Percentiles rank a stretch among this genome's conserved stretches.
phyloP scores from a whole-genome alignment of 495 filamentous ascomycete genomes.

The Penicillium dipodomyicola region DNA sequence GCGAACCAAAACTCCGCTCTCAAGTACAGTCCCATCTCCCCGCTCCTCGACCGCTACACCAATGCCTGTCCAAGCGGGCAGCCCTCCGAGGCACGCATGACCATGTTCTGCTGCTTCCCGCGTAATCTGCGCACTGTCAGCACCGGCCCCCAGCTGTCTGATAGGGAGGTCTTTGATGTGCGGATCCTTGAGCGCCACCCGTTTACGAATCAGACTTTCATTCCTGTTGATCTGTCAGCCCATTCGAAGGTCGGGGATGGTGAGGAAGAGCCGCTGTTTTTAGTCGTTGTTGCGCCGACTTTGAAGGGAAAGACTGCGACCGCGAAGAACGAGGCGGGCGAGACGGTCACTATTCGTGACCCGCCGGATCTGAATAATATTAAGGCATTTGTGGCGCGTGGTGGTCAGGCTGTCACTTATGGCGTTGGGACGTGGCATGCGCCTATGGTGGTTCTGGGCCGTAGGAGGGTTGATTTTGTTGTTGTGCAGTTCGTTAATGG shows the following conservation, averaged over 20 bases:
- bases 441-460: slow-evolving; percentile 87
- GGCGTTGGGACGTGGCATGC: slow-evolving; percentile 94
- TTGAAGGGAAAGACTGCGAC: slow-evolving; percentile 34
- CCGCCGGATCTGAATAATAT: slow-evolving; percentile 70
- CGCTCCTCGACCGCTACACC: slow-evolving; percentile 63
- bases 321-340: slow-evolving; percentile 34
- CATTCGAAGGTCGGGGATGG: slow-evolving; percentile 30
- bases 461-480: slow-evolving; percentile 70
- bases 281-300: slow-evolving; percentile 91
- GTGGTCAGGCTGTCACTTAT: slow-evolving; percentile 86
- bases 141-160: slow-evolving; percentile 10
- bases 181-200: slow-evolving; percentile 88
- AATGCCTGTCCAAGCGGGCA: slow-evolving; percentile 59
- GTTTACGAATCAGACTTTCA: slow-evolving; percentile 89
- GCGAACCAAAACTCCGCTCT: slow-evolving; percentile 87
- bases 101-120: slow-evolving; percentile 86
- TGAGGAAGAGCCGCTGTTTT: slow-evolving; percentile 50
- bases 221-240: slow-evolving; percentile 63
- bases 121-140: slow-evolving; percentile 45
- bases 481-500: slow-evolving; percentile 88
- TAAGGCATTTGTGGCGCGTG: slow-evolving; percentile 76
- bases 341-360: slow-evolving; percentile 46
- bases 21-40: slow-evolving; percentile 79
- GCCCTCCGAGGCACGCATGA: slow-evolving; percentile 64
- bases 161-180: slow-evolving; percentile 58